Percentiles rank a stretch among this genome's conserved stretches.
phyloP scores from a whole-genome alignment of 1,284 basidiomycete genomes.

The Golubevia pallescens region DNA sequence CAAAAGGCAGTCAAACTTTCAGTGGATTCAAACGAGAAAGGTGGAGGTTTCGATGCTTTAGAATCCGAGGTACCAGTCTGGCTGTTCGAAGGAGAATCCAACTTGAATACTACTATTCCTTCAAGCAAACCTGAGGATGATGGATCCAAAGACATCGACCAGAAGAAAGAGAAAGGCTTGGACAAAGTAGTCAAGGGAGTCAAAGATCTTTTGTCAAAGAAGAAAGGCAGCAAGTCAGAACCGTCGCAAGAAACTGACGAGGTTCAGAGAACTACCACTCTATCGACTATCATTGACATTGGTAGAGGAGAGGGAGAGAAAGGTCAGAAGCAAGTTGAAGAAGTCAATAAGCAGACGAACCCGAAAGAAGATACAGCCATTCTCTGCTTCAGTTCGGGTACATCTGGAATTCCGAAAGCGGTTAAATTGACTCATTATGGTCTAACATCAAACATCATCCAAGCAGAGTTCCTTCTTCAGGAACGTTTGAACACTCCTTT shows the following conservation, averaged over 20 bases:
- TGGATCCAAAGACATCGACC: not conserved
- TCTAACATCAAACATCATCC: conserved; percentile 54
- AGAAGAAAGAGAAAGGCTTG: not conserved
- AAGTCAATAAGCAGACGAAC: not conserved
- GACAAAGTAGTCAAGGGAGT: not conserved
- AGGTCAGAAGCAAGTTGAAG: not conserved
- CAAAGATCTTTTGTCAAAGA: not conserved
- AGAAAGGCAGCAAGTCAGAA: not conserved
- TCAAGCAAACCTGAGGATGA: not conserved
- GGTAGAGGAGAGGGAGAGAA: not conserved
- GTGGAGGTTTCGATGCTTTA: not conserved
- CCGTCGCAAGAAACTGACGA: not conserved
- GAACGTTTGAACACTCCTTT: conserved; percentile 50
- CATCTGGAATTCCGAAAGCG: conserved; percentile 56
- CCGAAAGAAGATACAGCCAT: not conserved
- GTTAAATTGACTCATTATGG: conserved; percentile 53
- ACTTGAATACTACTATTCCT: not conserved
- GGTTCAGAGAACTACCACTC: not conserved
- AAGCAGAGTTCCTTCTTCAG: conserved; percentile 42
- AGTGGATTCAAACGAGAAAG: not conserved
- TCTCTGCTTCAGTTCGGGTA: conserved; percentile 37
- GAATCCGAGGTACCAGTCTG: not conserved
- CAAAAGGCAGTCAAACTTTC: conserved; percentile 17
- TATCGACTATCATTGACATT: not conserved
- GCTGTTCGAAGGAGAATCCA: not conserved